Conservation (phyloP, 192 early-diverging fungal species). For the Umbelopsis sp. region DNA sequence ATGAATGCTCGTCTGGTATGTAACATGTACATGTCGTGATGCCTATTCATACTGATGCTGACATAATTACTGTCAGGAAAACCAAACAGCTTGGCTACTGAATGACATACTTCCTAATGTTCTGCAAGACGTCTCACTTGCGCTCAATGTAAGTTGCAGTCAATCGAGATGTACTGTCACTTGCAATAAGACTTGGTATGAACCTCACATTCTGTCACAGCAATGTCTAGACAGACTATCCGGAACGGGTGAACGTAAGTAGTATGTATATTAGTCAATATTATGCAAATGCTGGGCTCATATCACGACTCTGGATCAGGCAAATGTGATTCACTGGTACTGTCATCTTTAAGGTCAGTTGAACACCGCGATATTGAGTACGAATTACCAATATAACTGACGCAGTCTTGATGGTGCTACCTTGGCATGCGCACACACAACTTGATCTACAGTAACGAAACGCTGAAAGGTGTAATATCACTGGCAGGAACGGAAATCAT, state of each 20-base stretch:
- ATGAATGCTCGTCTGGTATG: not conserved
- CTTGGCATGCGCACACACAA: no score
- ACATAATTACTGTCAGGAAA: conserved; percentile 5
- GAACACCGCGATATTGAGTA: no score
- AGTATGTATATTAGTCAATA: not conserved
- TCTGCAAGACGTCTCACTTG: conserved; percentile 16
- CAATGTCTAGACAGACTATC: not conserved
- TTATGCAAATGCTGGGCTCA: not conserved
- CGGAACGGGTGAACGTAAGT: conserved; percentile 17
- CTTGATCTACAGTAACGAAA: conserved; percentile 26
- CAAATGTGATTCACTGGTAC: conserved; percentile 32
- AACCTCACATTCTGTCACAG: not conserved
- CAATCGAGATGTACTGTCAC: not conserved
- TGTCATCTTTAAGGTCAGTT: conserved; percentile 27
- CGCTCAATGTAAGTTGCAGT: conserved; percentile 17
- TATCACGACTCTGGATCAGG: not conserved
- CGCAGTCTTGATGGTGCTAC: no score
- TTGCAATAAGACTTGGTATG: not conserved
- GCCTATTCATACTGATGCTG: not conserved
- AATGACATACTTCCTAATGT: conserved; percentile 27
- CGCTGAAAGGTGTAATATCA: conserved; percentile 33
- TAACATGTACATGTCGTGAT: not conserved
- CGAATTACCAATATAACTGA: no score
- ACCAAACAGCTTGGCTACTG: conserved; percentile 26
- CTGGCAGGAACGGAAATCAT: conserved; percentile 26